These are phyloP conservation scores for Naganishia cerealis DNA, from an alignment of 1,284 basidiomycete species.

Conservation along the genomic window DNA sequence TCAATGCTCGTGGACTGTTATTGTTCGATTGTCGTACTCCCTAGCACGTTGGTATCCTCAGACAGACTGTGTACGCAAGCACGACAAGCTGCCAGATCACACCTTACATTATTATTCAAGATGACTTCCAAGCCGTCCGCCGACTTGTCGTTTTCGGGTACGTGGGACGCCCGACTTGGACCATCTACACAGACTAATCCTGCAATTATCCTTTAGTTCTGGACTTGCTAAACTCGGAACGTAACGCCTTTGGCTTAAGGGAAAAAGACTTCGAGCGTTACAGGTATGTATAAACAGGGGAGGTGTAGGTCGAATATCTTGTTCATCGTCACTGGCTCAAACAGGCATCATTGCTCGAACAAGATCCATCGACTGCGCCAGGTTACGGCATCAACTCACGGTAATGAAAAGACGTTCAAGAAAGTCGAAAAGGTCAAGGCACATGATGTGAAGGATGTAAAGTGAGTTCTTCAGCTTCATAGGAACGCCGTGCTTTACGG, in stretches of 20 bases:
- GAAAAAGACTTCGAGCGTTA: slow-evolving; percentile 84
- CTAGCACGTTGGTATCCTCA: no score
- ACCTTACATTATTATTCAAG: not conserved
- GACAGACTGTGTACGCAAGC: no score
- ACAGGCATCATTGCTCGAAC: slow-evolving; percentile 83
- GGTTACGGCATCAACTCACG: slow-evolving; percentile 78
- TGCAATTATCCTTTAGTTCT: slow-evolving; percentile 60
- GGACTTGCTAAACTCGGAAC: slow-evolving; percentile 80
- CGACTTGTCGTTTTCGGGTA: slow-evolving; percentile 48
- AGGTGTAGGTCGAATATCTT: slow-evolving; percentile 7
- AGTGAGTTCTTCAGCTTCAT: slow-evolving; percentile 61
- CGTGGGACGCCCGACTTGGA: slow-evolving; percentile 11
- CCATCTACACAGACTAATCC: not conserved
- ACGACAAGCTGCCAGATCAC: not conserved
- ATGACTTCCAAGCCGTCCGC: not conserved
- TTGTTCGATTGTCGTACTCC: no score
- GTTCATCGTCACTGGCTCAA: slow-evolving; percentile 3
- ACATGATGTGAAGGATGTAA: slow-evolving; percentile 70
- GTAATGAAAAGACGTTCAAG: slow-evolving; percentile 85
- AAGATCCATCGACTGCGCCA: slow-evolving; percentile 84
- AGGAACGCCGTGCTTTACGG: not conserved
- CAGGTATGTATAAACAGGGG: slow-evolving; percentile 58
- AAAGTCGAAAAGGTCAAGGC: slow-evolving; percentile 66
- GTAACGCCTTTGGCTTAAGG: slow-evolving; percentile 83
- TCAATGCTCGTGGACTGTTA: no score